Conservation (phyloP, 2,329 filamentous ascomycete species). For the Ophiobolus disseminans region DNA sequence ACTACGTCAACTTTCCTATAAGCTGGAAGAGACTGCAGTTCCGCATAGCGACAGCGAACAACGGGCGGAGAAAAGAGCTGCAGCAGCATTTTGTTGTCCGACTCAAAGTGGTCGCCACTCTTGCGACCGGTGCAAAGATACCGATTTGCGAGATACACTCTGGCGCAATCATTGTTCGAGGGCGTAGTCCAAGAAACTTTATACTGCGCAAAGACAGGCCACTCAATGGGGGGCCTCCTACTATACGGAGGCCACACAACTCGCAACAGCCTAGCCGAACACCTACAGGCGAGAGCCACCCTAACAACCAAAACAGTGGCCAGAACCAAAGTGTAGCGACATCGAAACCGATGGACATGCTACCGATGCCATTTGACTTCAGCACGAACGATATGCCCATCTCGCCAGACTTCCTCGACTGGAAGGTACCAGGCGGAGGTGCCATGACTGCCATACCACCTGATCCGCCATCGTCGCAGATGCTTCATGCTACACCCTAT, state of each 20-base stretch:
- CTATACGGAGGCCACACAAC: conserved; percentile 68
- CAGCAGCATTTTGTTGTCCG: conserved; percentile 95
- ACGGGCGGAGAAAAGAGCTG: conserved; percentile 89
- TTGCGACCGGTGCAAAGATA: conserved; percentile 83
- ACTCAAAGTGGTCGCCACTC: conserved; percentile 81
- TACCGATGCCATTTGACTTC: conserved; percentile 52
- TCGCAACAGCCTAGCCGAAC: conserved; percentile 46
- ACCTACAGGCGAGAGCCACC: conserved; percentile 45
- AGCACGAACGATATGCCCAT: conserved; percentile 50
- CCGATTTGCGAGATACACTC: conserved; percentile 84
- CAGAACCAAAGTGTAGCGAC: conserved; percentile 12
- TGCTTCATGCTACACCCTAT: conserved; percentile 51
- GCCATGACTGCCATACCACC: conserved; percentile 54
- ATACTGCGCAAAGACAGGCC: conserved; percentile 93
- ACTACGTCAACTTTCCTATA: conserved; percentile 89
- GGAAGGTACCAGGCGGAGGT: conserved; percentile 51
- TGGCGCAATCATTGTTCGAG: conserved; percentile 90
- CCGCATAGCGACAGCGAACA: conserved; percentile 93
- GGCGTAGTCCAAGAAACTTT: conserved; percentile 92
- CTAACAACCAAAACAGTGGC: conserved; percentile 23
- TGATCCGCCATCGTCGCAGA: conserved; percentile 45
- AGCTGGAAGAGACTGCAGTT: conserved; percentile 95
- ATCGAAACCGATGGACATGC: conserved; percentile 44
- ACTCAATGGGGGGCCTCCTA: conserved; percentile 78
- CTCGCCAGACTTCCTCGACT: conserved; percentile 54